A percentile compares a stretch with the other conserved stretches of the same genome.
phyloP scores from a whole-genome alignment of 2,329 filamentous ascomycete species.

The Alternaria burnsii region DNA sequence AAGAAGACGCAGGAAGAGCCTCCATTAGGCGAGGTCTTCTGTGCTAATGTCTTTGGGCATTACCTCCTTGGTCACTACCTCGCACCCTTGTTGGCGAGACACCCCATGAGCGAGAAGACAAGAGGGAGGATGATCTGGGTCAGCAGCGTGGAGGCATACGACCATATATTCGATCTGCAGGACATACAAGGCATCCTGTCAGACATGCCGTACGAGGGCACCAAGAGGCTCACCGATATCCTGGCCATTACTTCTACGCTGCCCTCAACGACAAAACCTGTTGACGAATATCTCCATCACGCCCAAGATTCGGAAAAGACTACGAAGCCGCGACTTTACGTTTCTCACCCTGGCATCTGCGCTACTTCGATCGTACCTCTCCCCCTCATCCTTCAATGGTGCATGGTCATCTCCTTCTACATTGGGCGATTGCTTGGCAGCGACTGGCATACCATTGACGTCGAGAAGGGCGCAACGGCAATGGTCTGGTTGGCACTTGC shows the following conservation, averaged over 20 bases:
- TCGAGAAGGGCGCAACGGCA: constrained; percentile 79
- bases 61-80: constrained; percentile 87
- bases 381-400: constrained; percentile 71
- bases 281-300: constrained; percentile 37
- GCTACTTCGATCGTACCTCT: constrained; percentile 83
- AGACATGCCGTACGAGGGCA: constrained; percentile 78
- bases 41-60: constrained; percentile 93
- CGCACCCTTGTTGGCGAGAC: constrained; percentile 72
- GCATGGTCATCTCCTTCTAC: constrained; percentile 74
- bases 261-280: constrained; percentile 65
- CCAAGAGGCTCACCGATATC: constrained; percentile 87
- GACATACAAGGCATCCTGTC: constrained; percentile 80
- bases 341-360: constrained; percentile 87
- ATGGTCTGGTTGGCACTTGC: constrained; percentile 81
- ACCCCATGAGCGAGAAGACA: constrained; percentile 44
- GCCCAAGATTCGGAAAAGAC: constrained; percentile 22
- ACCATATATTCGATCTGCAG: constrained; percentile 64
- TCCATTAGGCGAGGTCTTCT: constrained; percentile 81
- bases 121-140: constrained; percentile 84
- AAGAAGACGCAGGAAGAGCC: constrained; percentile 60
- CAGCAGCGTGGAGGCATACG: constrained; percentile 77
- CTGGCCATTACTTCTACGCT: constrained; percentile 77
- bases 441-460: constrained; percentile 83
- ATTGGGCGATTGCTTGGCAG: constrained; percentile 81
- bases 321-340: constrained; percentile 70